A percentile compares a stretch with the other conserved stretches of the same genome.
phyloP scores from a whole-genome alignment of 169 alveolate genomes.

The Plasmodium adleri region DNA sequence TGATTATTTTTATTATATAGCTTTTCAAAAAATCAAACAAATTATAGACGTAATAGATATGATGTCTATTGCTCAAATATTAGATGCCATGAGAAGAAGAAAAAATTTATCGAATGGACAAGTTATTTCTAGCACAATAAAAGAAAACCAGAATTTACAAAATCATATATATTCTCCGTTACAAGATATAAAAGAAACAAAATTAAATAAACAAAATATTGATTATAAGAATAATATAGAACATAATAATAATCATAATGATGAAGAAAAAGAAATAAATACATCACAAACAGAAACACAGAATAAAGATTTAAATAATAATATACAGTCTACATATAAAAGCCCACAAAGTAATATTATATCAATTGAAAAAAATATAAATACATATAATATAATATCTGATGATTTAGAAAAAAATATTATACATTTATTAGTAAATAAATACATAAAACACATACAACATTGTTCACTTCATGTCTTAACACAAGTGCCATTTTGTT shows the following conservation, averaged over 20 bases:
- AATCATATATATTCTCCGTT: background rate
- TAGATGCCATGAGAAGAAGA: slow-evolving; percentile 72
- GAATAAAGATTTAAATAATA: background rate
- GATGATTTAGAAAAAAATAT: slow-evolving; percentile 49
- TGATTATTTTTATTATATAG: slow-evolving; percentile 24
- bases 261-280: background rate
- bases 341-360: background rate
- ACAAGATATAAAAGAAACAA: background rate
- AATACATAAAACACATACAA: slow-evolving; percentile 44
- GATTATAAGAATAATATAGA: background rate
- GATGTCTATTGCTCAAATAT: slow-evolving; percentile 77
- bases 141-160: slow-evolving; percentile 3
- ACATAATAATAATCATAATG: background rate
- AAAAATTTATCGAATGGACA: slow-evolving; percentile 12
- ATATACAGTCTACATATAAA: background rate
- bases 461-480: slow-evolving; percentile 73
- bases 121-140: background rate
- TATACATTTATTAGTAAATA: slow-evolving; percentile 53
- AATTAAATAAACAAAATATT: background rate
- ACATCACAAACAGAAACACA: background rate
- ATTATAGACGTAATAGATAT: slow-evolving; percentile 52
- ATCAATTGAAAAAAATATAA: background rate
- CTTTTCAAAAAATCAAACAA: slow-evolving; percentile 33
- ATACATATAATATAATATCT: slow-evolving; percentile 8
- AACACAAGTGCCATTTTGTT: slow-evolving; percentile 78